Conservation (phyloP, 176 grass and related monocot species). For the Pontederia crassipes region DNA sequence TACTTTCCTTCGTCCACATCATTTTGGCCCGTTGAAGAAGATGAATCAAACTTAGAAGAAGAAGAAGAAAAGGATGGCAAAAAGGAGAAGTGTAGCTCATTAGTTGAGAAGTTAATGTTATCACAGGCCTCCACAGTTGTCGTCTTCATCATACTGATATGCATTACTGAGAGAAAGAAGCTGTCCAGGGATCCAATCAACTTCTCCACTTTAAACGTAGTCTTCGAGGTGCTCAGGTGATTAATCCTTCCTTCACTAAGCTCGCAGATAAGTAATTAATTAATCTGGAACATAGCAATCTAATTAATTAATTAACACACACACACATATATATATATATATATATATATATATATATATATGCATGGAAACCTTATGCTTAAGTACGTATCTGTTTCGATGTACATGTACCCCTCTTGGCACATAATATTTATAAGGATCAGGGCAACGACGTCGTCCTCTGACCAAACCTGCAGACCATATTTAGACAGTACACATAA, state of each 20-base stretch:
- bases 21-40: conserved; percentile 19
- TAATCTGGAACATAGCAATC: neutral
- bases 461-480: too few species aligned
- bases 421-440: too few species aligned
- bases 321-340: too few species aligned
- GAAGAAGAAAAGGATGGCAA: neutral
- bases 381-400: too few species aligned
- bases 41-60: neutral
- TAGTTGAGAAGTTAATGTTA: conserved; percentile 19
- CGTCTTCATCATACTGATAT: conserved; percentile 30
- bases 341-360: too few species aligned
- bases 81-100: neutral
- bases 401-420: too few species aligned
- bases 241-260: neutral
- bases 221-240: conserved; percentile 68
- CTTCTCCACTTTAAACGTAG: conserved; percentile 56
- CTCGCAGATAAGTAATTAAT: neutral
- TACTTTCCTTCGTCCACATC: conserved; percentile 61
- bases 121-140: conserved; percentile 26
- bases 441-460: too few species aligned
- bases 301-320: neutral
- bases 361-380: too few species aligned
- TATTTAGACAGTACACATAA: too few species aligned
- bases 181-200: conserved; percentile 58
- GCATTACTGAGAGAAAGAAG: conserved; percentile 57